Evolutionary conservation across 1,139 yeast species (phyloP).

Genomic region (Yamadazyma blattariae): DNA sequence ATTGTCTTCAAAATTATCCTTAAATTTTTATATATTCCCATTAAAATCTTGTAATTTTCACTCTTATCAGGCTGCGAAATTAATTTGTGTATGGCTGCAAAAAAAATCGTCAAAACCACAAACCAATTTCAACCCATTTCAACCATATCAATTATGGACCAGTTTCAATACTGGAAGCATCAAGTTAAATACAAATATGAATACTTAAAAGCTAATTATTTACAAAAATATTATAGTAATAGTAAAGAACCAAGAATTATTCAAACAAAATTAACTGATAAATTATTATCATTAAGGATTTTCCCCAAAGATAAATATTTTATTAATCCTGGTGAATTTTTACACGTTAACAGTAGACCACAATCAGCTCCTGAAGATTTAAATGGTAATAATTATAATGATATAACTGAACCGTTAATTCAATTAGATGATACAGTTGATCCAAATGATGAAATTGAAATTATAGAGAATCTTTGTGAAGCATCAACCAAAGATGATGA

Average conservation of each 20-base stretch:
- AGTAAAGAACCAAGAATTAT: slow-evolving; percentile 37
- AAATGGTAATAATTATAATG: no score
- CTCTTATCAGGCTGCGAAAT: no score
- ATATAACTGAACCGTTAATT: background rate
- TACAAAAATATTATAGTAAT: slow-evolving; percentile 42
- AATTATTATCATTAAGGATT: slow-evolving; percentile 39
- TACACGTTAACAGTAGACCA: slow-evolving; percentile 3
- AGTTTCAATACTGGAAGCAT: slow-evolving; percentile 14
- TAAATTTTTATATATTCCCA: no score
- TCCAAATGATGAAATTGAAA: background rate
- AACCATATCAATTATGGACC: no score
- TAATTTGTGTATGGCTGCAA: no score
- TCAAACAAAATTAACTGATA: slow-evolving; percentile 33
- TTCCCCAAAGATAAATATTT: slow-evolving; percentile 25
- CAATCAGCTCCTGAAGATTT: no score
- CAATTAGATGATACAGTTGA: background rate
- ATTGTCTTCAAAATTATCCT: no score
- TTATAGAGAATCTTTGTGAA: background rate
- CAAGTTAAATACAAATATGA: slow-evolving; percentile 25
- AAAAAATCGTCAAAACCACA: no score
- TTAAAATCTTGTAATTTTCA: no score
- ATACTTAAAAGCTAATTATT: slow-evolving; percentile 33
- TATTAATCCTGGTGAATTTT: slow-evolving; percentile 21
- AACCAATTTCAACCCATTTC: no score
- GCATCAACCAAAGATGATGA: no score